These are phyloP conservation scores for Berberis thunbergii DNA, from an alignment of 164 flowering plant species.

Conservation along the genomic window DNA sequence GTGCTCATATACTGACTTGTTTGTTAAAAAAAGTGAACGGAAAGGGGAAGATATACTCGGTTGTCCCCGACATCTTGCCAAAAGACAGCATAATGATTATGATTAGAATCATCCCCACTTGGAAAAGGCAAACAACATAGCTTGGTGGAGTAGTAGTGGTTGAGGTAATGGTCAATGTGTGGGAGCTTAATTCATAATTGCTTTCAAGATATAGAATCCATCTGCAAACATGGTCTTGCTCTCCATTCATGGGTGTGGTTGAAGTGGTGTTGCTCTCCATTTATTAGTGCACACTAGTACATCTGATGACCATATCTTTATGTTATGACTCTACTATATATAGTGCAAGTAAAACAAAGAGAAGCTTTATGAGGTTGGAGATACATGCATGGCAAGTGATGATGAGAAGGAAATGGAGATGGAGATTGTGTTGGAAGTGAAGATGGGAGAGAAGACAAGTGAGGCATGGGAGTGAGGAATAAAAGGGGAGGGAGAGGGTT, in stretches of 20 bases:
- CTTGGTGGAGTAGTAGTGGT: slow-evolving; percentile 12
- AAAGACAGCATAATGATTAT: slow-evolving; percentile 12
- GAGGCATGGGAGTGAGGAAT: slow-evolving; percentile 10
- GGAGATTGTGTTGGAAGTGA: not conserved
- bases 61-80: slow-evolving; percentile 3
- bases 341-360: no score
- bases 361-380: no score
- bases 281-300: no score
- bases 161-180: not conserved
- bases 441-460: not conserved
- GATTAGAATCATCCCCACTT: slow-evolving; percentile 8
- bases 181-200: slow-evolving; percentile 16
- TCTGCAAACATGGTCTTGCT: not conserved
- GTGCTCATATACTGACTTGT: no score
- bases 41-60: not conserved
- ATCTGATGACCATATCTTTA: no score
- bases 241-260: not conserved
- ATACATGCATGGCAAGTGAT: not conserved
- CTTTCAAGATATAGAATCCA: not conserved
- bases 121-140: slow-evolving; percentile 6
- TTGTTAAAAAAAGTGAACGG: no score
- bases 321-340: no score
- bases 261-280: no score
- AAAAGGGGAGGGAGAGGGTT: not conserved
- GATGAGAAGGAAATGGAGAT: slow-evolving; percentile 2